Evolutionary conservation across 2,329 filamentous ascomycete genomes (phyloP), one percentile per base, ranked within the genome.

Genomic region (Drechslerella coelobrocha): DNA sequence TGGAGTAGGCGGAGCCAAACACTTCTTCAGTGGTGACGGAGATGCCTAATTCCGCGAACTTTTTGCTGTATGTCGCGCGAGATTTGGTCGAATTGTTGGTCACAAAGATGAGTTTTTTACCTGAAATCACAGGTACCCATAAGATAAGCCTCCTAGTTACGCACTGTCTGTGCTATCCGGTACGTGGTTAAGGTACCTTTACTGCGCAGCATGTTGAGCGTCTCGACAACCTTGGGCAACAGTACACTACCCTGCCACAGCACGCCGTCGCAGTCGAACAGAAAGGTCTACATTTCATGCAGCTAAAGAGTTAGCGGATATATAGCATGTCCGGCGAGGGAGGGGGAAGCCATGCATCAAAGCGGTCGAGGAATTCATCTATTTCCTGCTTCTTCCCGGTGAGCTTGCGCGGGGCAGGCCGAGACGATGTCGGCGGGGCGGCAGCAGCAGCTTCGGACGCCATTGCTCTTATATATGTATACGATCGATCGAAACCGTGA

Each of bases 11-110:
- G 7, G 93, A 96, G 72, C 91, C 92, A 78, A 99, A 99, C 74
- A 99, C 90, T 81, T 99, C 94, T 77, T 97, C 91, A 45, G 89
- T 86, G 66, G 85, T 83, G 75, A 86, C 88, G 0, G 89, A 88
- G 76, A 99, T 96, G 50, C 89, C 89, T 78, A 97, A 84, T 59
- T 82, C 82, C 50, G 89, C 86, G 69, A 99, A 88, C 78, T 97
- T 99, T 82, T 93, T 91, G 79, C 89, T 88, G 81, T 99, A 99
- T 78, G 97, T 92, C 53, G 85, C 83, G 62, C 94, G 89, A 9
- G 93, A 96, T 79, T 99, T 99, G 63, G 94, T 97, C 77, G 92
- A 97, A 82, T 99, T 99, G 82, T 99, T 99, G 41, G 94, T 99
- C 56, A 99, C 94, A 78, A 99, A 99, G 60, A 99, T 88, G 31